Evolutionary conservation across 2,329 filamentous ascomycete genomes (phyloP), one percentile per base, ranked within the genome.

Genomic region (Ophiostoma sp.): DNA sequence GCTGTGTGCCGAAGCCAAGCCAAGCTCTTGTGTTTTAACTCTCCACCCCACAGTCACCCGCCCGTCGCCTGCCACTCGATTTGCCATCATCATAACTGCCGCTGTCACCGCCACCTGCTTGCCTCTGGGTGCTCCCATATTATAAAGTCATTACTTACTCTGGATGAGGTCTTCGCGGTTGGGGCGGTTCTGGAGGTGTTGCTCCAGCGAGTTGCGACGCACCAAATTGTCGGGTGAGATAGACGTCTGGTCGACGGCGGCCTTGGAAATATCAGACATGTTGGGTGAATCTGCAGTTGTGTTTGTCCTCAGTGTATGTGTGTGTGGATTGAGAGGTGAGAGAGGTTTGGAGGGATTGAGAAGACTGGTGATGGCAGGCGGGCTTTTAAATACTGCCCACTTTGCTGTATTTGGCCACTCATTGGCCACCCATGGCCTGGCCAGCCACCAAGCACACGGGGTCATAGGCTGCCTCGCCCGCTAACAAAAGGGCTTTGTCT

Each of bases 121-220:
- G 62, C 33, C 33, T 27, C 2, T 65, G 23, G 8, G n/a, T 36
- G 60, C 33, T 39, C 62, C 33, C 31, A 35, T 15, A 64, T 15
- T 15, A 64, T 15, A 80, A 8, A n/a, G 44, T 4, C 5, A 48
- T 20, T 8, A 48, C 87, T 73, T 82, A 94, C 91, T 90, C 78
- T 95, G 90, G 73, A 97, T 83, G 31, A 97, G 84, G 76, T 92
- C 88, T 48, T 92, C 86, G 71, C 91, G 88, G 31, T 93, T 87
- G 33, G 90, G 90, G 57, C 92, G 90, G 75, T 89, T 87, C 78
- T 89, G 86, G 69, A 93, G 83, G 76, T 91, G 87, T 75, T 89
- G 87, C 79, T 92, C 89, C 15, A 93, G 84, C 4, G 90, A 92
- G 82, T 92, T 89, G 78, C 86, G 87, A 75, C 87, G 84, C 60